A percentile compares a stretch with the other conserved stretches of the same genome.
Evolutionary conservation across 1,284 basidiomycete genomes (phyloP).

Genomic region (Trichosporon faecale): DNA sequence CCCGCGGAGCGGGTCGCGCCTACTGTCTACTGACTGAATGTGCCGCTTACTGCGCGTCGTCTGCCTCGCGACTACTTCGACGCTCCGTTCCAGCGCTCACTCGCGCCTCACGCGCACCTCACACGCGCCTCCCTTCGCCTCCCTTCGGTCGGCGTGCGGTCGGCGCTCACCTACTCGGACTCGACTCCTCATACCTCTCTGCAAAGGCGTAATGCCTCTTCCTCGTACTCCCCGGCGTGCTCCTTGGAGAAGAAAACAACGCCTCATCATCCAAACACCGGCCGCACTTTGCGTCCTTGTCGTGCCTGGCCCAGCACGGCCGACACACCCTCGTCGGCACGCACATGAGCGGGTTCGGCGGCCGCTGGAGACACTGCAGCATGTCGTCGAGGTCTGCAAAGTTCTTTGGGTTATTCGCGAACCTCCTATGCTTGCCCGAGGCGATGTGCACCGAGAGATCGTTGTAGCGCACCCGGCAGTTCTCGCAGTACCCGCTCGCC

Average conservation of each 20-base stretch:
- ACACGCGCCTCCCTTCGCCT: not conserved
- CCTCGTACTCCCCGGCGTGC: conserved; percentile 11
- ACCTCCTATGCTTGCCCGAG: conserved; percentile 76
- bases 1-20: too few relatives aligned
- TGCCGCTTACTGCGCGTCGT: too few relatives aligned
- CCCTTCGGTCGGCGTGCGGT: not conserved
- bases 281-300: conserved; percentile 25
- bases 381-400: conserved; percentile 79
- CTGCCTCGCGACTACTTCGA: too few relatives aligned
- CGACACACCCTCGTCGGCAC: conserved; percentile 25
- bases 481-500: conserved; percentile 88
- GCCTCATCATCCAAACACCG: conserved; percentile 25
- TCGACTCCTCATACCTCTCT: conserved; percentile 9
- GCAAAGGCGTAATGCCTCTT: not conserved
- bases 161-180: not conserved
- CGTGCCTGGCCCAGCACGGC: conserved; percentile 26
- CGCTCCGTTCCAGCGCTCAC: not conserved
- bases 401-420: conserved; percentile 75
- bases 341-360: conserved; percentile 53
- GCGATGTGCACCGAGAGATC: conserved; percentile 83
- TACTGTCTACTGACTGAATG: too few relatives aligned
- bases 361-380: conserved; percentile 68
- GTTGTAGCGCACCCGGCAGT: conserved; percentile 85
- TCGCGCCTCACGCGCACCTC: not conserved
- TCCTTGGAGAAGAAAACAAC: conserved; percentile 18